phyloP scores from a whole-genome alignment of 2,329 filamentous ascomycete genomes.

The Seiridium unicorne region DNA sequence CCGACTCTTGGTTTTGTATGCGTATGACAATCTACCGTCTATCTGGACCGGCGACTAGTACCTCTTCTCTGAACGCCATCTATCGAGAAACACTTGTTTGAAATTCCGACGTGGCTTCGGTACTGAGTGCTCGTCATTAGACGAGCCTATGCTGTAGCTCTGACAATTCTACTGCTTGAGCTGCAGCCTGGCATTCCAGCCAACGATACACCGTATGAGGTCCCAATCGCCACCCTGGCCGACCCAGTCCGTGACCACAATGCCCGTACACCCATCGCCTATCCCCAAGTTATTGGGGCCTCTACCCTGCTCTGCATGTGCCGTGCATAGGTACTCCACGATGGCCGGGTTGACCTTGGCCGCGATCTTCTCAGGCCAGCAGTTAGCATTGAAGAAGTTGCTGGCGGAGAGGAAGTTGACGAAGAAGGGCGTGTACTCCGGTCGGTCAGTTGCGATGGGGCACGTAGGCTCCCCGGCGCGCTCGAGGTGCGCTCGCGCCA shows the following conservation, averaged over 20 bases:
- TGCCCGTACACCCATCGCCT: slow-evolving; percentile 76
- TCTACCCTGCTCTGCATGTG: slow-evolving; percentile 51
- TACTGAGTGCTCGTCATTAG: no score
- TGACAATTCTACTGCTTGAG: slow-evolving; percentile 35
- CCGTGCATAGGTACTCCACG: slow-evolving; percentile 59
- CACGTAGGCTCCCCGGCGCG: slow-evolving; percentile 59
- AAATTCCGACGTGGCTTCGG: no score
- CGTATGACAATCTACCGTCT: no score
- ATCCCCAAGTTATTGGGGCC: slow-evolving; percentile 49
- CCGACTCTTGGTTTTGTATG: no score
- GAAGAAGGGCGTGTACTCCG: slow-evolving; percentile 60
- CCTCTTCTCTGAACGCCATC: no score
- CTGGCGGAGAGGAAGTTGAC: slow-evolving; percentile 89
- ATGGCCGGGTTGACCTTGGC: slow-evolving; percentile 80
- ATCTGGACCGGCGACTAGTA: no score
- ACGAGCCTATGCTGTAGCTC: not conserved
- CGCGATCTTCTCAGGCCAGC: slow-evolving; percentile 93
- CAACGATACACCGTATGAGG: slow-evolving; percentile 79
- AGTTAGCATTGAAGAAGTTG: slow-evolving; percentile 90
- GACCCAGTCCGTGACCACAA: slow-evolving; percentile 93
- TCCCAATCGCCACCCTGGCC: slow-evolving; percentile 88
- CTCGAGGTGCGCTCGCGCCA: slow-evolving; percentile 72
- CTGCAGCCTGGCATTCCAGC: slow-evolving; percentile 77
- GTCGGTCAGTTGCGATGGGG: slow-evolving; percentile 37
- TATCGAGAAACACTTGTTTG: no score